These are phyloP conservation scores for Mallotus nudiflorus DNA, from an alignment of 345 rosid species.

Conservation along the genomic window DNA sequence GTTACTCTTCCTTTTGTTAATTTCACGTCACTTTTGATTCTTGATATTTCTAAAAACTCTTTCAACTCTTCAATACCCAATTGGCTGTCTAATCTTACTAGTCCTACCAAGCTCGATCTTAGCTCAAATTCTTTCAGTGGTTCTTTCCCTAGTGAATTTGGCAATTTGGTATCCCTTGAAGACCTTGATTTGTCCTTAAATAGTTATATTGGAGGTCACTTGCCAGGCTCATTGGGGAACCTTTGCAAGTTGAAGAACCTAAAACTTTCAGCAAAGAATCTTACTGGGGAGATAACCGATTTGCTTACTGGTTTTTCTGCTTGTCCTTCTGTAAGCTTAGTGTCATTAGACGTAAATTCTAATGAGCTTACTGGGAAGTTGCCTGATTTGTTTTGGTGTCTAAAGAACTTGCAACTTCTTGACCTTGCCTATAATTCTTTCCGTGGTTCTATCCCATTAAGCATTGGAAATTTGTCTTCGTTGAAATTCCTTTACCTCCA, in stretches of 20 bases:
- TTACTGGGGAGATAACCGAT: slow-evolving; percentile 40
- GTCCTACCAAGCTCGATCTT: slow-evolving; percentile 42
- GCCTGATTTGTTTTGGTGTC: slow-evolving; percentile 10
- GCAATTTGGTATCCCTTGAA: slow-evolving; percentile 9
- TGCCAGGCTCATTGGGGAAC: slow-evolving; percentile 13
- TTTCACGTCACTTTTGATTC: slow-evolving; percentile 51
- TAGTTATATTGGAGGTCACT: slow-evolving; percentile 31
- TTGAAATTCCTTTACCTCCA: slow-evolving; percentile 13
- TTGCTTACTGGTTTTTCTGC: slow-evolving; percentile 34
- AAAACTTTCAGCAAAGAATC: slow-evolving; percentile 46
- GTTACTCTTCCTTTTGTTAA: slow-evolving; percentile 20
- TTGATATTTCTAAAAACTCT: slow-evolving; percentile 52
- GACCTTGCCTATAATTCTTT: slow-evolving; percentile 14
- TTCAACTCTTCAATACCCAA: slow-evolving; percentile 41
- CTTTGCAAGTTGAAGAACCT: slow-evolving; percentile 39
- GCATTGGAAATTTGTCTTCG: slow-evolving; percentile 13
- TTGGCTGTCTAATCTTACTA: slow-evolving; percentile 55
- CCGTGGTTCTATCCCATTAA: slow-evolving; percentile 17
- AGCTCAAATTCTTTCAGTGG: slow-evolving; percentile 10
- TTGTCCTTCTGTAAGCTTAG: slow-evolving; percentile 30
- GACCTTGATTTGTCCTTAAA: slow-evolving; percentile 28
- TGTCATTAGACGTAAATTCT: slow-evolving; percentile 23
- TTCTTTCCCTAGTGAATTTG: background rate
- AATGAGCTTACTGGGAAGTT: slow-evolving; percentile 11
- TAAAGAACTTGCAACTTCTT: slow-evolving; percentile 13